Evolutionary conservation across 169 alveolate species (phyloP).

Genomic region (Eimeria sp.): DNA sequence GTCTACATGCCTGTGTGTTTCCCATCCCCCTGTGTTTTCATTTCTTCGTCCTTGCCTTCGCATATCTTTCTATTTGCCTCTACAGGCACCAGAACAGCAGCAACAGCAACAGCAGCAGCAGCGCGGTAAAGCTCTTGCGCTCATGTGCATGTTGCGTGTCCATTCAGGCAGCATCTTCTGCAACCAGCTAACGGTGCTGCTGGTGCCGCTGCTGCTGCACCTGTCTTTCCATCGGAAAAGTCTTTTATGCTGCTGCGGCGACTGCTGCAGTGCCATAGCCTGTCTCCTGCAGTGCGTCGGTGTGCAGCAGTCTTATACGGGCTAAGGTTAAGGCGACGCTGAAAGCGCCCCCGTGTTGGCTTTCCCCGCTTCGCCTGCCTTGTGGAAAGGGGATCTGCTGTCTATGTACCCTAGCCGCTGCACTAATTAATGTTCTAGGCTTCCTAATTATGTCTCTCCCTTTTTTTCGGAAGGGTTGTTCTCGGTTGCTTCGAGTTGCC

Average conservation of each 20-base stretch:
- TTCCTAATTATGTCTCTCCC: background rate
- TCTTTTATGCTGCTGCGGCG: background rate
- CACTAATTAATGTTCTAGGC: no score
- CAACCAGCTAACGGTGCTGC: no score
- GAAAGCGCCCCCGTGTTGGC: no score
- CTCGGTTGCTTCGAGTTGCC: background rate
- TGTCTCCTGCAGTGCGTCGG: slow-evolving; percentile 3
- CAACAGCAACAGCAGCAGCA: background rate
- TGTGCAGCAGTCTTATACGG: background rate
- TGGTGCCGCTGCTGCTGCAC: background rate
- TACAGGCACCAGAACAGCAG: background rate
- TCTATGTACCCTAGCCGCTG: no score
- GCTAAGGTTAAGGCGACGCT: no score
- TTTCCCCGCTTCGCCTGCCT: no score
- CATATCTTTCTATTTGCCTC: background rate
- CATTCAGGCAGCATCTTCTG: background rate
- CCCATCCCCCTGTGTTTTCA: background rate
- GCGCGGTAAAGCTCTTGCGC: background rate
- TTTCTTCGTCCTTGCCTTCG: background rate
- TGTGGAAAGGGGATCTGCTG: no score
- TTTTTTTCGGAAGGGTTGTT: background rate
- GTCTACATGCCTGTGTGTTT: background rate
- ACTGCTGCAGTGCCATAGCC: background rate
- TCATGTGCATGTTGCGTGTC: background rate
- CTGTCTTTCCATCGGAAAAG: background rate